Base-by-base conservation (phyloP, 176 grass and related monocot species). In the Eleusine coracana region DNA sequence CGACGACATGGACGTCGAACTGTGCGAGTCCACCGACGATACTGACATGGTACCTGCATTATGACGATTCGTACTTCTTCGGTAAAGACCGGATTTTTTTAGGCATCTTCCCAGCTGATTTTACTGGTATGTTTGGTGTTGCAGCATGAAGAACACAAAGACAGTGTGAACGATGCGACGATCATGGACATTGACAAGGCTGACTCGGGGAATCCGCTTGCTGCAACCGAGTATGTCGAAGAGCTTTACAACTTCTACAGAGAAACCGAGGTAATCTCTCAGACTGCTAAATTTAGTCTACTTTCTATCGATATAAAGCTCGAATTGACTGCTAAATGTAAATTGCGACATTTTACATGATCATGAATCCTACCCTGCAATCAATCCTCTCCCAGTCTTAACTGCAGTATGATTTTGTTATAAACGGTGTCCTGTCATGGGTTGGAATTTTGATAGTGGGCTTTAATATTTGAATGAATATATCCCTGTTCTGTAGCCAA, bases 211-310 rank as follows among this genome's bases (percentile, higher is more conserved):
- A 84, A 98, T 58, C 96, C 93, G 18, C 89, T 96, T 74, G 86
- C 89, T 20, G 91, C 58, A n/a, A 82, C 67, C 5, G 93, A 96
- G 49, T 99, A 99, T 20, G 96, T 96, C 17, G 80, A 96, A 31
- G 93, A 93, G 34, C 84, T 95, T 39, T 95, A 92, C 80, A 92
- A 46, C 5, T 89, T 89, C 73, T 96, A 99, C 80, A 71, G 77
- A 81, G 67, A 94, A 59, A 87, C 78, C 37, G 96, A 99, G 93
- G 96, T 96, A 67, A 74, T 78, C 84, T 80, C 48, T n/a, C 7
- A 52, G 20, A 7, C 48, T 56, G 39, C 21, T 70, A 50, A 50
- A 13, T 44, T 36, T 71, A 45, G 7, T 40, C 67, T 37, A 7
- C n/a, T 18, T 65, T 27, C 71, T 1, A 16, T 80, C 37, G 29